Conservation (phyloP, 2,329 filamentous ascomycete species). For the Ophiocordyceps camponoti-floridani region DNA sequence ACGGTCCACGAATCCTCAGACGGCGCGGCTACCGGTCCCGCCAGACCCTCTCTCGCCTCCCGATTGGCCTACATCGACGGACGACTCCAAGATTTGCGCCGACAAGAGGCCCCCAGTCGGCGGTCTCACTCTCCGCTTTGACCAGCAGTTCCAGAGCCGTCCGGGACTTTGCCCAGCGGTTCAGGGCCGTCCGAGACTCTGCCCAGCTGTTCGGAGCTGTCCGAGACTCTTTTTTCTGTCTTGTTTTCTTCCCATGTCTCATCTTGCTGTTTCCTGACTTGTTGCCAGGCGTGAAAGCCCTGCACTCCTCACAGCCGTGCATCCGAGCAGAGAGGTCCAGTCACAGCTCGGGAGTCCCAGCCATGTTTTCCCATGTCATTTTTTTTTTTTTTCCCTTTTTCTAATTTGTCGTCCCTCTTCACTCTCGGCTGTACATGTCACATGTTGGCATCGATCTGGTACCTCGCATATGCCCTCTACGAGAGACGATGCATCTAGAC, state of each 20-base stretch:
- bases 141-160: no score
- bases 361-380: no score
- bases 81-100: conserved; percentile 35
- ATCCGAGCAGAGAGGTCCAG: not conserved
- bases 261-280: not conserved
- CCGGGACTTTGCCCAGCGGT: no score
- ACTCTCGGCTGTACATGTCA: not conserved
- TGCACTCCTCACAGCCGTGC: not conserved
- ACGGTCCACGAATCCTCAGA: conserved; percentile 33
- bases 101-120: conserved; percentile 19
- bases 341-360: no score
- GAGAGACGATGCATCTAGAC: not conserved
- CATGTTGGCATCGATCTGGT: not conserved
- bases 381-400: conserved; percentile 4
- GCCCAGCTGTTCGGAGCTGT: no score
- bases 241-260: not conserved
- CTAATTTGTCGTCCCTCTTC: conserved; percentile 2
- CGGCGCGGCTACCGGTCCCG: conserved; percentile 13
- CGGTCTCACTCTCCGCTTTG: conserved; percentile 32
- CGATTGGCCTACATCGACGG: conserved; percentile 41
- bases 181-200: no score
- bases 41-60: conserved; percentile 26
- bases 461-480: not conserved
- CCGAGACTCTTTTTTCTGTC: not conserved
- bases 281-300: no score